Evolutionary conservation across 257 asterid species (phyloP).

Genomic region (Jasminum sambac): DNA sequence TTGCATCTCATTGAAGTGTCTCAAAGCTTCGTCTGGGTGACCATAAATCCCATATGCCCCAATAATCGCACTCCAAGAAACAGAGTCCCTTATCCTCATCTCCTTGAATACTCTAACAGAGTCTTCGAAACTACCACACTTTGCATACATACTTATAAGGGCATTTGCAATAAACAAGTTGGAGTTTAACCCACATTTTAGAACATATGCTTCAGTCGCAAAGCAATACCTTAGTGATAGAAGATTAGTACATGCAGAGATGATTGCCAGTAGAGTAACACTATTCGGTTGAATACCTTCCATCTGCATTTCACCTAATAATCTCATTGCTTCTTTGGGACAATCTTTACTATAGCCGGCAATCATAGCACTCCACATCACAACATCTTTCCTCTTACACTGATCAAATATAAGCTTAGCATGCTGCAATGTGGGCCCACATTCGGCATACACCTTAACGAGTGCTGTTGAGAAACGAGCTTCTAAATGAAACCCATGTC

Average conservation of each 20-base stretch:
- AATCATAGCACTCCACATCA: constrained; percentile 73
- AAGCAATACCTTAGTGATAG: constrained; percentile 41
- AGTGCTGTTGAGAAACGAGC: constrained; percentile 46
- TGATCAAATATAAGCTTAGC: constrained; percentile 51
- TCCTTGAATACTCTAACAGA: constrained; percentile 48
- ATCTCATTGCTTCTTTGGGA: constrained; percentile 50
- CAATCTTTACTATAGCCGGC: constrained; percentile 39
- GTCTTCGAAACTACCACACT: constrained; percentile 59
- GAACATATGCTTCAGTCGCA: constrained; percentile 47
- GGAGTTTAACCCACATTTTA: constrained; percentile 45
- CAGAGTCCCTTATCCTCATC: constrained; percentile 46
- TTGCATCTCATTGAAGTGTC: constrained; percentile 49
- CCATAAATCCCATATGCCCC: constrained; percentile 59
- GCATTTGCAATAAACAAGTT: constrained; percentile 56
- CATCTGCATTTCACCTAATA: constrained; percentile 54
- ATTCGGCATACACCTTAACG: constrained; percentile 54
- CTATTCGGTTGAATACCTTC: constrained; percentile 51
- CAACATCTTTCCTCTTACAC: constrained; percentile 50
- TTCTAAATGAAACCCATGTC: constrained; percentile 52
- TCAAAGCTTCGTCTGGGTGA: constrained; percentile 50
- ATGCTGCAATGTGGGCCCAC: constrained; percentile 30
- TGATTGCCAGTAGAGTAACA: constrained; percentile 58
- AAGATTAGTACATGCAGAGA: constrained; percentile 52
- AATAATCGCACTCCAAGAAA: constrained; percentile 72
- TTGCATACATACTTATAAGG: constrained; percentile 65